These are phyloP conservation scores for Lolium perenne DNA, from an alignment of 176 grass and related monocot species.

Conservation along the genomic window DNA sequence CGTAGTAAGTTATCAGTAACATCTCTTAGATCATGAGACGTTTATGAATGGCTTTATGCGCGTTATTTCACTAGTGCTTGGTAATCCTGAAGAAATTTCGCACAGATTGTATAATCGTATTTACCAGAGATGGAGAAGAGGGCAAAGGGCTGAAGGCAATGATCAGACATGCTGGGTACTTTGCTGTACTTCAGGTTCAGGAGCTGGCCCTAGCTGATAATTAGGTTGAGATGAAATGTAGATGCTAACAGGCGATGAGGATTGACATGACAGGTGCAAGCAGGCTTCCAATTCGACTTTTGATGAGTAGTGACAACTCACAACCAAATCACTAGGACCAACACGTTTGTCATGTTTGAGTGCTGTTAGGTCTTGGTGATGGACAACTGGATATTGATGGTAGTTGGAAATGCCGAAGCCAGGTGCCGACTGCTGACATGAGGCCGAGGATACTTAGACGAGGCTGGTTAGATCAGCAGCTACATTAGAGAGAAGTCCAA, in stretches of 20 bases:
- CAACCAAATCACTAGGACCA: background rate
- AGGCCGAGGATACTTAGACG: constrained; percentile 50
- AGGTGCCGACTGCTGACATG: constrained; percentile 61
- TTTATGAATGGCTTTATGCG: background rate
- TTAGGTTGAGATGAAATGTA: constrained; percentile 72
- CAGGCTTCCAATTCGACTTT: background rate
- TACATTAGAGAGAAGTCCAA: background rate
- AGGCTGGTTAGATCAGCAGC: constrained; percentile 45
- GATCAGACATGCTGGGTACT: constrained; percentile 67
- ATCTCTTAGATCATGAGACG: constrained; percentile 24
- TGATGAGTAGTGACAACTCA: background rate
- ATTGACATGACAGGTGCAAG: constrained; percentile 47
- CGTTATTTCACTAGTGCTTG: background rate
- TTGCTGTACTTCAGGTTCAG: constrained; percentile 83
- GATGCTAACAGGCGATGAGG: constrained; percentile 64
- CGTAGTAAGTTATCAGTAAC: background rate
- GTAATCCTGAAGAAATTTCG: background rate
- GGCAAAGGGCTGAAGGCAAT: constrained; percentile 66
- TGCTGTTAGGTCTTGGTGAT: constrained; percentile 17
- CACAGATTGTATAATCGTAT: background rate
- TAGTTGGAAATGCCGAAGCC: constrained; percentile 50
- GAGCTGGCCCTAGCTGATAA: constrained; percentile 62
- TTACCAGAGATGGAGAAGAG: constrained; percentile 71
- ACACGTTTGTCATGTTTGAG: constrained; percentile 1
- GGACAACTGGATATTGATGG: background rate